Base-by-base conservation (phyloP, 169 alveolate genomes). In the Cryptosporidium canis region DNA sequence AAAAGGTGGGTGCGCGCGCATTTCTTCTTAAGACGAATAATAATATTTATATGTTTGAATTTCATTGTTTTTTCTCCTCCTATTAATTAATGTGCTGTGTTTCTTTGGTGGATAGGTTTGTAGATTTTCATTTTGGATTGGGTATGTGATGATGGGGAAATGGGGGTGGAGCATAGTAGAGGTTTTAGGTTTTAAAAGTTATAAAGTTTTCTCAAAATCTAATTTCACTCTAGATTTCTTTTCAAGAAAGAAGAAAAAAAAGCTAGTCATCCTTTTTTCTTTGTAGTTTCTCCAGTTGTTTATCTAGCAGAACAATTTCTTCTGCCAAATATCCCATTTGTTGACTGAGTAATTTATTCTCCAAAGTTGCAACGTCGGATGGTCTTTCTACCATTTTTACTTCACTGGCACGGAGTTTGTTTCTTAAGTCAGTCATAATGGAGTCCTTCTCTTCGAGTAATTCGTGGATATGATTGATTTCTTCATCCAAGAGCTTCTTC, bases 241-340 rank as follows among this genome's bases (percentile, higher is more conserved):
- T n/a, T 21, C 5, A 2, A 7, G 24, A 21, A 14, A 21, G n/a
- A 51, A 2, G n/a, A 51, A 21, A 21, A 51, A 21, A 21, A 51
- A 7, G n/a, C 24, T 51, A n/a, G 11, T n/a, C 12, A 1, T n/a
- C 33, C 14, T 55, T 77, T 33, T 77, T 77, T 45, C 45, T 77
- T n/a, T 77, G 77, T 24, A 77, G 51, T 61, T 77, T 77, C n/a
- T 44, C 72, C 45, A 77, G 44, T 16, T 55, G 70, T 18, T 33
- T 77, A 43, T 77, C 87, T 41, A 77, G 44, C 9, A 39, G 65
- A 12, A 77, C 48, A 12, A 77, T 77, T 63, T 77, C 87, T 16
- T 77, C 87, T 18, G 87, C 87, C 55, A 77, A 37, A 27, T 77
- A 77, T 12, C 64, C 45, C 87, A 77, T 77, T 77, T 77, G 87